phyloP scores from a whole-genome alignment of 2,329 filamentous ascomycete species.

The Cladosporium sp. region DNA sequence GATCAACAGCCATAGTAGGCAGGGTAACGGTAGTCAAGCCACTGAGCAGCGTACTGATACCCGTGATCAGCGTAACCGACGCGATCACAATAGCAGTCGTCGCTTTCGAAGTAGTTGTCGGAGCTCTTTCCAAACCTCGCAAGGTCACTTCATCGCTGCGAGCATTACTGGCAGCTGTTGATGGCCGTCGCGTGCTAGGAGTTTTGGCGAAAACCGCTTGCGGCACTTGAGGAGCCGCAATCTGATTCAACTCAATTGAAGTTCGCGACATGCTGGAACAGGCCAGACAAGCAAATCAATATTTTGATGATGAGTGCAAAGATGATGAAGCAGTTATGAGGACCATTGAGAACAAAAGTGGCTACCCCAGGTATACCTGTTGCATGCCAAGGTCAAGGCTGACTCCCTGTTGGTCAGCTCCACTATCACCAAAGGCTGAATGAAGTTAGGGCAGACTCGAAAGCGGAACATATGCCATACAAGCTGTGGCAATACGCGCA shows the following conservation, averaged over 20 bases:
- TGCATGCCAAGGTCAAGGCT: background rate
- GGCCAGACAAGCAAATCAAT: background rate
- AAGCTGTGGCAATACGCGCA: background rate
- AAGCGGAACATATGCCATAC: slow-evolving; percentile 4
- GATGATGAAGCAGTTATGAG: background rate
- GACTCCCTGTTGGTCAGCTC: background rate
- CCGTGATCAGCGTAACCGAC: slow-evolving; percentile 31
- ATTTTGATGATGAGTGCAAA: background rate
- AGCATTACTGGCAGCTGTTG: background rate
- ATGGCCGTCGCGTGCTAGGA: slow-evolving; percentile 17
- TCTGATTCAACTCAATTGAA: slow-evolving; percentile 19
- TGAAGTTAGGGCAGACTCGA: background rate
- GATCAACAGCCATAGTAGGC: slow-evolving; percentile 43
- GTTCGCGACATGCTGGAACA: slow-evolving; percentile 17
- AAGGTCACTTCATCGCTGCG: slow-evolving; percentile 4
- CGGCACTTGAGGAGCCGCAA: slow-evolving; percentile 12
- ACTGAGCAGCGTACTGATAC: slow-evolving; percentile 31
- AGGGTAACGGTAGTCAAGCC: slow-evolving; percentile 46
- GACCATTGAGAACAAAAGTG: background rate
- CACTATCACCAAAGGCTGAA: background rate
- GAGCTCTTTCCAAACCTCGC: slow-evolving; percentile 7
- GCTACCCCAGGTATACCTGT: slow-evolving; percentile 1
- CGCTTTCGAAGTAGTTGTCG: slow-evolving; percentile 21
- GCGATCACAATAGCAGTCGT: slow-evolving; percentile 29
- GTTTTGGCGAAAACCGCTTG: background rate